Percentiles rank a stretch among this genome's conserved stretches.
Evolutionary conservation across 2,329 filamentous ascomycete species (phyloP).

Genomic region (Pseudogymnoascus sp.): DNA sequence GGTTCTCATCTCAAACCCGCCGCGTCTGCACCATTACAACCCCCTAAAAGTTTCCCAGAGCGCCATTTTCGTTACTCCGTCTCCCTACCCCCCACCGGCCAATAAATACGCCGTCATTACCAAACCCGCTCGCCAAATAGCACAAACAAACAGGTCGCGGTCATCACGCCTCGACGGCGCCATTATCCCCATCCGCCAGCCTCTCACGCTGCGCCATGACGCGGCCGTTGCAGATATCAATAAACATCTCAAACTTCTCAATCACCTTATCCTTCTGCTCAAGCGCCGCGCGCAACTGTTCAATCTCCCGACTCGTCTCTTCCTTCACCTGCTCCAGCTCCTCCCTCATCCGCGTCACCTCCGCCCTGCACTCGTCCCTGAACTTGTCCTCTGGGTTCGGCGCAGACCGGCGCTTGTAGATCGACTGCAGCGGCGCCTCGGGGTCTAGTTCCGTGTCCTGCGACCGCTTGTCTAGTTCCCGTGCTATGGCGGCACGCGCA

Average conservation of each 20-base stretch:
- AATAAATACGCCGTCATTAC: background rate
- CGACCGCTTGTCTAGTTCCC: slow-evolving; percentile 55
- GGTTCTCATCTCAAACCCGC: background rate
- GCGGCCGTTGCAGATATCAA: slow-evolving; percentile 59
- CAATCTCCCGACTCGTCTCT: slow-evolving; percentile 50
- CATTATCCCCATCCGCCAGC: slow-evolving; percentile 29
- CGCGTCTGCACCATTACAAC: background rate
- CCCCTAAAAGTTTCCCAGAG: background rate
- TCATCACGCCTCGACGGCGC: background rate
- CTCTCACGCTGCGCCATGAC: slow-evolving; percentile 56
- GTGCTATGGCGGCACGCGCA: slow-evolving; percentile 56
- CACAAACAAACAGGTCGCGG: background rate
- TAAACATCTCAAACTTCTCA: slow-evolving; percentile 59
- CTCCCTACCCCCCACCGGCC: background rate
- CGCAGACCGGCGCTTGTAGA: slow-evolving; percentile 49
- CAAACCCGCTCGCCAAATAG: background rate
- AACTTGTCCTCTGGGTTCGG: slow-evolving; percentile 51
- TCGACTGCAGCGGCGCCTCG: slow-evolving; percentile 49
- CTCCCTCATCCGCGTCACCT: slow-evolving; percentile 50
- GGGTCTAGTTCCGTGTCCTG: slow-evolving; percentile 41
- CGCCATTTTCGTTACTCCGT: background rate
- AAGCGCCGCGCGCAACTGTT: slow-evolving; percentile 49
- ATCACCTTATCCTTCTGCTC: slow-evolving; percentile 56
- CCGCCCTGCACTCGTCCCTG: slow-evolving; percentile 50
- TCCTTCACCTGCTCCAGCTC: slow-evolving; percentile 48